Conservation (phyloP, 2,329 filamentous ascomycete genomes). For the Fusarium xylarioides region DNA sequence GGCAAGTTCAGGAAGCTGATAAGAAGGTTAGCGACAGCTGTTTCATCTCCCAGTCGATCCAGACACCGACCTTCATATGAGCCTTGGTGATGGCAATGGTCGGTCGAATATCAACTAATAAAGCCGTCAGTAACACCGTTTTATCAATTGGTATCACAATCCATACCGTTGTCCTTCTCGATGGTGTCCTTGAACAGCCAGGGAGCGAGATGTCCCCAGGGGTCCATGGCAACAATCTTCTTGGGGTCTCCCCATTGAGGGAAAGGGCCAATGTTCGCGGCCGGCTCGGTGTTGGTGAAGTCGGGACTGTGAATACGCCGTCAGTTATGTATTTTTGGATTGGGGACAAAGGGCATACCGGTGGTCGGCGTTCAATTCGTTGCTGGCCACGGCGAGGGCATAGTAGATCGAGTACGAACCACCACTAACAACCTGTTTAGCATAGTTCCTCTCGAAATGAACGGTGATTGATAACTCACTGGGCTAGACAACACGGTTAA, state of each 20-base stretch:
- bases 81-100: slow-evolving; percentile 93
- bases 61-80: slow-evolving; percentile 76
- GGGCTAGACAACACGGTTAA: slow-evolving; percentile 46
- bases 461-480: slow-evolving; percentile 32
- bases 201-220: slow-evolving; percentile 85
- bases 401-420: slow-evolving; percentile 98
- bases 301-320: slow-evolving; percentile 56
- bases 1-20: slow-evolving; percentile 84
- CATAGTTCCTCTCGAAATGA: not conserved
- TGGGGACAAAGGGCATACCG: slow-evolving; percentile 53
- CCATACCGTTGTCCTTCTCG: slow-evolving; percentile 72
- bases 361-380: slow-evolving; percentile 85
- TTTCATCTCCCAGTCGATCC: not conserved
- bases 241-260: slow-evolving; percentile 87
- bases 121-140: slow-evolving; percentile 5
- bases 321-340: not conserved
- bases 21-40: not conserved
- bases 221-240: slow-evolving; percentile 98
- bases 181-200: slow-evolving; percentile 85
- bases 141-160: not conserved
- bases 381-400: slow-evolving; percentile 89
- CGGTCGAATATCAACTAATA: slow-evolving; percentile 79
- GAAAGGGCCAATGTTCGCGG: slow-evolving; percentile 88
- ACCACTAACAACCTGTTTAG: slow-evolving; percentile 57
- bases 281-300: slow-evolving; percentile 83